Evolutionary conservation across 2,329 filamentous ascomycete genomes (phyloP).

Genomic region (Moelleriella libera): DNA sequence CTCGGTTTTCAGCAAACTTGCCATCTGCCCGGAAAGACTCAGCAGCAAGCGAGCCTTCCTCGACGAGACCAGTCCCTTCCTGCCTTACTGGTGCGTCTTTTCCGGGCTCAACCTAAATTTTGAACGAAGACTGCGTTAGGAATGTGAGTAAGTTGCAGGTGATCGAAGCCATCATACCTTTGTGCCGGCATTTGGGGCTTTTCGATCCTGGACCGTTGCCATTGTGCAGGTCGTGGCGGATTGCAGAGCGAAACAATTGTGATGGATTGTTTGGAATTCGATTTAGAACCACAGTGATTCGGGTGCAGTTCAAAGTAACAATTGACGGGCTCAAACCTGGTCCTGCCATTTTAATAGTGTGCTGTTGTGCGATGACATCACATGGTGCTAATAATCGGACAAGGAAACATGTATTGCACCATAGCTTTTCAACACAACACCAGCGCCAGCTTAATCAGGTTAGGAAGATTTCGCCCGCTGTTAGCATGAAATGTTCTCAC

Average conservation of each 20-base stretch:
- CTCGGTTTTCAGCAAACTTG: constrained; percentile 44
- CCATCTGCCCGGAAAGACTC: constrained; percentile 51
- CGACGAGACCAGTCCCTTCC: constrained; percentile 51
- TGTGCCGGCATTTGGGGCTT: constrained; percentile 2
- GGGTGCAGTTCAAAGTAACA: too few relatives aligned
- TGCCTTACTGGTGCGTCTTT: constrained; percentile 32
- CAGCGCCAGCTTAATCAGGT: too few relatives aligned
- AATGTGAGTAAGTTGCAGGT: neutral
- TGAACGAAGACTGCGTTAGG: neutral
- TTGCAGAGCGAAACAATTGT: neutral
- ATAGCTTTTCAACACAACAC: too few relatives aligned
- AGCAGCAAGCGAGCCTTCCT: constrained; percentile 59
- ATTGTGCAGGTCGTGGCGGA: neutral
- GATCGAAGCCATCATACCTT: neutral
- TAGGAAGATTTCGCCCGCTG: too few relatives aligned
- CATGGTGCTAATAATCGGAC: too few relatives aligned
- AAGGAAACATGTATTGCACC: too few relatives aligned
- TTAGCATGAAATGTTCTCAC: too few relatives aligned
- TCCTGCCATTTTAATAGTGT: too few relatives aligned
- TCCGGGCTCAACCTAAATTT: constrained; percentile 31
- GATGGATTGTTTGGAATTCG: too few relatives aligned
- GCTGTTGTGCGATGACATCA: too few relatives aligned
- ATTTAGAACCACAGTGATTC: too few relatives aligned
- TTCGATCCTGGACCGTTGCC: constrained; percentile 1
- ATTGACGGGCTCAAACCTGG: too few relatives aligned